Conservation (phyloP, 2,329 filamentous ascomycete genomes). For the Paramyrothecium roridum region DNA sequence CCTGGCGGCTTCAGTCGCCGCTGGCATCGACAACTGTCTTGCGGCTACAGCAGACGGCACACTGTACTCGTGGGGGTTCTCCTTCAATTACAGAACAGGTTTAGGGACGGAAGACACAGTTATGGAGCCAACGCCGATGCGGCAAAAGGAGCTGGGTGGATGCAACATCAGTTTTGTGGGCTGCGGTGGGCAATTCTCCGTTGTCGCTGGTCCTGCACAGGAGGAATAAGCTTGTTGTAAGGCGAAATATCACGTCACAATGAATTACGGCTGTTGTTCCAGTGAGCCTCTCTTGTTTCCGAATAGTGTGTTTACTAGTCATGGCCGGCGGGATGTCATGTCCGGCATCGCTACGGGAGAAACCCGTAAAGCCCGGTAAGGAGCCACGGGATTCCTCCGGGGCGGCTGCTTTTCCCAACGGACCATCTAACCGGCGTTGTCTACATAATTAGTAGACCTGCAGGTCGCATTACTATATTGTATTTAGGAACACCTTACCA, state of each 20-base stretch:
- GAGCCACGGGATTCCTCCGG: neutral
- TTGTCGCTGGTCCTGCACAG: neutral
- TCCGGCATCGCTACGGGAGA: neutral
- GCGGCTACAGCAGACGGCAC: constrained; percentile 62
- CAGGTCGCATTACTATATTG: neutral
- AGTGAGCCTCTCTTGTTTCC: too few species aligned
- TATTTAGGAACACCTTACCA: too few species aligned
- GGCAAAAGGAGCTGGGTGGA: neutral
- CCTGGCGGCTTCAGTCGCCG: constrained; percentile 37
- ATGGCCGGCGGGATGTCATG: too few species aligned
- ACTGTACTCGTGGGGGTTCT: constrained; percentile 72
- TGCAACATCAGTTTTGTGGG: neutral
- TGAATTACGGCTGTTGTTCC: too few species aligned
- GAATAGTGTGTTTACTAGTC: too few species aligned
- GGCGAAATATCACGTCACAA: too few species aligned
- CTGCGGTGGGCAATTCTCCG: neutral
- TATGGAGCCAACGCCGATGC: neutral
- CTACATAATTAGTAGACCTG: too few species aligned
- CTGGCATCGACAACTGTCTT: constrained; percentile 65
- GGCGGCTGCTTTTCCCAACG: neutral
- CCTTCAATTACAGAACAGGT: constrained; percentile 68
- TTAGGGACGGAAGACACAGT: constrained; percentile 46
- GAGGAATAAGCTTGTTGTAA: neutral
- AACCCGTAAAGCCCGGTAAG: neutral
- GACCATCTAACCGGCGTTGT: too few species aligned